Evolutionary conservation across 2,329 filamentous ascomycete genomes (phyloP).

Genomic region (Fusarium paranaense): DNA sequence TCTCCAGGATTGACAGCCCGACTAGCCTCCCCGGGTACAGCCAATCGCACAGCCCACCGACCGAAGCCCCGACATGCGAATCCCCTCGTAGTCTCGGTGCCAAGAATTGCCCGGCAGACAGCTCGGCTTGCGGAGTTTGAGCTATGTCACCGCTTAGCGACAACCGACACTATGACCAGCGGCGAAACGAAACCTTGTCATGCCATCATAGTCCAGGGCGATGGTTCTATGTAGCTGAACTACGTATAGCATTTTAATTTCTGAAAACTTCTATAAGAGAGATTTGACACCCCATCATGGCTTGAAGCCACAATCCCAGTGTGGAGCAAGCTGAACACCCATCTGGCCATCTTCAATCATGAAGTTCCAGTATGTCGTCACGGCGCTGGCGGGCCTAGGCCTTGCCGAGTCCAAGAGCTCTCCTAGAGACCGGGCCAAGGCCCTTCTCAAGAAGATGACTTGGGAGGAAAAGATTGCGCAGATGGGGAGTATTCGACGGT

Average conservation of each 20-base stretch:
- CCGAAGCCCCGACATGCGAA: conserved; percentile 17
- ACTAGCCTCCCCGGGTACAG: not conserved
- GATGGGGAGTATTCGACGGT: conserved; percentile 33
- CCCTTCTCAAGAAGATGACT: conserved; percentile 30
- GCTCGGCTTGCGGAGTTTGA: not conserved
- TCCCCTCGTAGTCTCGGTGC: conserved; percentile 4
- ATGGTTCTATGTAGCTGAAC: conserved; percentile 19
- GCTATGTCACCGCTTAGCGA: conserved; percentile 13
- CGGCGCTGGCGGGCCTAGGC: conserved; percentile 17
- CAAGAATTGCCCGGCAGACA: not conserved
- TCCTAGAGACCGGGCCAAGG: conserved; percentile 26
- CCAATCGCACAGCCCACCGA: conserved; percentile 19
- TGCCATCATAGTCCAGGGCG: conserved; percentile 21
- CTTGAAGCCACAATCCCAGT: not conserved
- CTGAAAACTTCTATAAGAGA: conserved; percentile 4
- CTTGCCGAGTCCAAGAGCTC: conserved; percentile 7
- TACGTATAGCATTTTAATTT: not conserved
- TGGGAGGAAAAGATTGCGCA: conserved; percentile 37
- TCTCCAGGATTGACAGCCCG: not conserved
- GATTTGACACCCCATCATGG: not conserved
- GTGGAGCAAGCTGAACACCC: not conserved
- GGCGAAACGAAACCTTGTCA: conserved; percentile 15
- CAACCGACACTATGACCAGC: conserved; percentile 17
- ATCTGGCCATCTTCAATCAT: conserved; percentile 5
- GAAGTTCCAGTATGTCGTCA: conserved; percentile 17